These are phyloP conservation scores for Stereocaulon alpinum DNA, from an alignment of 495 filamentous ascomycete genomes.

Conservation along the genomic window DNA sequence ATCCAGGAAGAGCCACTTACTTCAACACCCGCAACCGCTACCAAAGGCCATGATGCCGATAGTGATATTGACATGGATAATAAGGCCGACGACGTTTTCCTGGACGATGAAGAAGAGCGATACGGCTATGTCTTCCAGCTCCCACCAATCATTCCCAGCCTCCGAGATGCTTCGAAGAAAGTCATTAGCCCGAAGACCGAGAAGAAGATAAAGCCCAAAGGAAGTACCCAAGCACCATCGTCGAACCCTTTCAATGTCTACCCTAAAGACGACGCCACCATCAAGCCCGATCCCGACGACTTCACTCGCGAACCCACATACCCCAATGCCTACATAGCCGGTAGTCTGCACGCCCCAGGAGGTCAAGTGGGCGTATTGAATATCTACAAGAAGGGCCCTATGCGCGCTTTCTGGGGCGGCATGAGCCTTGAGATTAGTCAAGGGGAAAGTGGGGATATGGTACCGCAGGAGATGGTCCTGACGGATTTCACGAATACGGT, in stretches of 20 bases:
- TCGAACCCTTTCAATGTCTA: conserved; percentile 4
- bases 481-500: conserved; percentile 38
- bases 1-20: neutral
- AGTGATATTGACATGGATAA: conserved; percentile 23
- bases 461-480: conserved; percentile 39
- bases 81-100: neutral
- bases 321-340: conserved; percentile 31
- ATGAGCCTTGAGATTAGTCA: conserved; percentile 25
- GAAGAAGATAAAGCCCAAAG: conserved; percentile 14
- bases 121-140: conserved; percentile 46
- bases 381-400: conserved; percentile 40
- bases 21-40: neutral
- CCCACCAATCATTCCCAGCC: conserved; percentile 43
- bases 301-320: neutral
- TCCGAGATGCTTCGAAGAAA: conserved; percentile 24
- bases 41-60: neutral
- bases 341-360: conserved; percentile 38
- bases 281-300: conserved; percentile 25
- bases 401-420: conserved; percentile 40
- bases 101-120: conserved; percentile 22
- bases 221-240: conserved; percentile 7
- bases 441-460: conserved; percentile 24
- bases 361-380: conserved; percentile 48
- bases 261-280: conserved; percentile 14
- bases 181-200: conserved; percentile 11